Evolutionary conservation across 2,329 filamentous ascomycete species (phyloP).

Genomic region (Sphaerulina vaccinii): DNA sequence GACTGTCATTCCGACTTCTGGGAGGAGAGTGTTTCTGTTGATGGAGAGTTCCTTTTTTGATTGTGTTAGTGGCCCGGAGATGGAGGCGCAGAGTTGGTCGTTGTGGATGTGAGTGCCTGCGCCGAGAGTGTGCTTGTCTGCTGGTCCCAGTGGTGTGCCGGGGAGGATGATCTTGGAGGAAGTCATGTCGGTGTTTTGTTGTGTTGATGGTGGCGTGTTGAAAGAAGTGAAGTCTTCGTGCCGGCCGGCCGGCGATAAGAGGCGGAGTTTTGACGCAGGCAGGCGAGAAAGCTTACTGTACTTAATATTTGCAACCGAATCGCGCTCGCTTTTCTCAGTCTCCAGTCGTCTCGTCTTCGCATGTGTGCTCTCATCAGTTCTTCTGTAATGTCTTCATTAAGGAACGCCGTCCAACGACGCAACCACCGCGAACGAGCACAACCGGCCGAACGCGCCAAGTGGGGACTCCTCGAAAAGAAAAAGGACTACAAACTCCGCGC

Average conservation of each 20-base stretch:
- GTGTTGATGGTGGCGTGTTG: neutral
- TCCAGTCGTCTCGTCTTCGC: too few relatives aligned
- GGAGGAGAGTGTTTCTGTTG: slow-evolving; percentile 79
- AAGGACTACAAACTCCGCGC: slow-evolving; percentile 72
- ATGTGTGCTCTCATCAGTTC: too few relatives aligned
- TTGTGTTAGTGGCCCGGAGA: slow-evolving; percentile 27
- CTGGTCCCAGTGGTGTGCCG: slow-evolving; percentile 73
- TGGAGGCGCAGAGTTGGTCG: slow-evolving; percentile 66
- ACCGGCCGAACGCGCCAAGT: slow-evolving; percentile 76
- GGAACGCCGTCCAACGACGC: slow-evolving; percentile 70
- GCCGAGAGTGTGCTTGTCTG: slow-evolving; percentile 67
- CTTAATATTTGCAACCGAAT: neutral
- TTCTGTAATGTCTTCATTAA: slow-evolving; percentile 62
- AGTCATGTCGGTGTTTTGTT: neutral
- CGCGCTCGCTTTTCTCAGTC: too few relatives aligned
- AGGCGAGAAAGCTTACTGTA: neutral
- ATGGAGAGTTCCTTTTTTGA: slow-evolving; percentile 63
- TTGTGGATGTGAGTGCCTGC: slow-evolving; percentile 81
- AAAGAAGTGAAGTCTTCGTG: slow-evolving; percentile 3
- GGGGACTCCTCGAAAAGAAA: slow-evolving; percentile 93
- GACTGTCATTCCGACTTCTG: slow-evolving; percentile 76
- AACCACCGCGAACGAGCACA: slow-evolving; percentile 90
- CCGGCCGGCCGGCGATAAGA: slow-evolving; percentile 3
- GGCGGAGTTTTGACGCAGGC: neutral
- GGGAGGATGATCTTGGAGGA: slow-evolving; percentile 62